A percentile compares a stretch with the other conserved stretches of the same genome.
phyloP scores from a whole-genome alignment of 768 basidiomycete species.

The Sarcodon sp. region DNA sequence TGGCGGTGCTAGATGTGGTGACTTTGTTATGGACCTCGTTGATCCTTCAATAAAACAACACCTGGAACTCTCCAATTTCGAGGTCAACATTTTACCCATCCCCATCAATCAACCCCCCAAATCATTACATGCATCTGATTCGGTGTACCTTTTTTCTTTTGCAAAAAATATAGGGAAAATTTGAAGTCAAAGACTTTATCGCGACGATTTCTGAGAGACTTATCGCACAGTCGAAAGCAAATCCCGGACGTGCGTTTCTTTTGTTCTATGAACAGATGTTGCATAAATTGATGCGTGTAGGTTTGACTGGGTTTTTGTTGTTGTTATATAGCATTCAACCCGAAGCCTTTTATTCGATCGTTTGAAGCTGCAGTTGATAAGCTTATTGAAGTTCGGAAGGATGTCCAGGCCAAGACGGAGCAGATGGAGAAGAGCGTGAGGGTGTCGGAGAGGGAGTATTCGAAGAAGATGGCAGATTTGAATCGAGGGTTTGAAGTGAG shows the following conservation, averaged over 20 bases:
- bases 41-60: constrained; percentile 36
- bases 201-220: constrained; percentile 77
- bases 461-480: constrained; percentile 85
- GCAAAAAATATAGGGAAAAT: constrained; percentile 50
- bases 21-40: constrained; percentile 8
- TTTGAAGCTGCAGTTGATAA: constrained; percentile 88
- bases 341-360: constrained; percentile 83
- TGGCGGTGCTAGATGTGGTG: not conserved
- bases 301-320: not conserved
- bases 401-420: constrained; percentile 84
- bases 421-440: constrained; percentile 88
- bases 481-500: constrained; percentile 89
- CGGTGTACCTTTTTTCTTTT: not conserved
- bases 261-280: too few relatives aligned
- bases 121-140: not conserved
- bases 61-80: constrained; percentile 25
- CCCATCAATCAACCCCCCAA: not conserved
- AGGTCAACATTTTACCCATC: constrained; percentile 13
- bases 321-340: constrained; percentile 64
- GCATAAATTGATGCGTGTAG: not conserved
- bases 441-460: constrained; percentile 85
- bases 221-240: constrained; percentile 73
- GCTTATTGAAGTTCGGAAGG: constrained; percentile 75
- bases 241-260: constrained; percentile 62
- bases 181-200: constrained; percentile 86